Evolutionary conservation across 73 alveolate genomes (phyloP).

Genomic region (Paramecium primaurelia): DNA sequence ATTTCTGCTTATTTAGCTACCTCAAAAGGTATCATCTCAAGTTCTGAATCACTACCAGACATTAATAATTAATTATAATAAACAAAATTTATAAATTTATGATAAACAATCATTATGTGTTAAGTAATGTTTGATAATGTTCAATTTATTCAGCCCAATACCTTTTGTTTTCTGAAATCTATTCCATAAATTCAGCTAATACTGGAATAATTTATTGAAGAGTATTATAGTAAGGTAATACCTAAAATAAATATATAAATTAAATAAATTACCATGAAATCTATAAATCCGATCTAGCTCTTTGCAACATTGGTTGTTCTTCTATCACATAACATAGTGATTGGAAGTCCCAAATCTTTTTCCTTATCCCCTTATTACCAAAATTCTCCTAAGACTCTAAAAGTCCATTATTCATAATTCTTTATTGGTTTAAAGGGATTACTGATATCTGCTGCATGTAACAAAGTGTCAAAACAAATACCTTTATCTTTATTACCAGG

Average conservation of each 20-base stretch:
- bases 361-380: constrained; percentile 91
- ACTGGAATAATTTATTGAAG: constrained; percentile 38
- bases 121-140: background rate
- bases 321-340: constrained; percentile 90
- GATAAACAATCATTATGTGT: background rate
- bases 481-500: constrained; percentile 66
- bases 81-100: background rate
- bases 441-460: constrained; percentile 85
- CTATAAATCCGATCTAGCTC: constrained; percentile 92
- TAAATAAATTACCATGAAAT: constrained; percentile 77
- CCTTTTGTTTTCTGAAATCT: background rate
- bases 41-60: constrained; percentile 28
- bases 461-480: constrained; percentile 64
- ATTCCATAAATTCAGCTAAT: background rate
- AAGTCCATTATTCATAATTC: constrained; percentile 80
- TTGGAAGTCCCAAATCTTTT: constrained; percentile 80
- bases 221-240: constrained; percentile 72
- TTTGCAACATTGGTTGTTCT: constrained; percentile 85
- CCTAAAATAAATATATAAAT: background rate
- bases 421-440: constrained; percentile 80
- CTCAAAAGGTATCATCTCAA: background rate
- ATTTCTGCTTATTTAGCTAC: background rate
- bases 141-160: background rate
- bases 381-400: constrained; percentile 77
- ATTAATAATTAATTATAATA: background rate